Evolutionary conservation across 176 grass and related monocot species (phyloP).

Genomic region (Elymus sibiricus): DNA sequence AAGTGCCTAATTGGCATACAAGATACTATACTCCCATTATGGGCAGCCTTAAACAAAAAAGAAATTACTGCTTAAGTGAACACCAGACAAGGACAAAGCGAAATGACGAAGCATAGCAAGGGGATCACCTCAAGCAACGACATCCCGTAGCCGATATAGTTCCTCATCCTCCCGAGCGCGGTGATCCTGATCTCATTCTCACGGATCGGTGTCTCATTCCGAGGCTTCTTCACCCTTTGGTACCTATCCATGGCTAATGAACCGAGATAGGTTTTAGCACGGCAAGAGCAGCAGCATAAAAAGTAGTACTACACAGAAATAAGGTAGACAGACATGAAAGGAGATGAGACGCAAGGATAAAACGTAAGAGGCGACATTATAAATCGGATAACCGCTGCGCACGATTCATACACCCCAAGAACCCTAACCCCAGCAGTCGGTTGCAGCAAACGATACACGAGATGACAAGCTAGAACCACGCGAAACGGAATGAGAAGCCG

Average conservation of each 20-base stretch:
- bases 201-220: constrained; percentile 38
- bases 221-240: constrained; percentile 58
- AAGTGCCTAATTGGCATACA: too few species aligned
- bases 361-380: neutral
- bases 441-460: neutral
- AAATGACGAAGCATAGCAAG: neutral
- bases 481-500: neutral
- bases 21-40: too few species aligned
- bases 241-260: constrained; percentile 53
- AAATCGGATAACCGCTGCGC: neutral
- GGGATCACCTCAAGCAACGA: constrained; percentile 46
- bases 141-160: constrained; percentile 60
- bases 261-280: neutral
- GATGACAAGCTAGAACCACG: neutral
- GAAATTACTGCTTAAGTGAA: neutral
- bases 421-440: neutral
- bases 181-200: constrained; percentile 68
- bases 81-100: neutral
- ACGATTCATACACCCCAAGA: neutral
- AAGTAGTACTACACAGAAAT: neutral
- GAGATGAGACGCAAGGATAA: neutral
- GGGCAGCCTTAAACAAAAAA: too few species aligned
- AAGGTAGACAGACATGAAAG: neutral
- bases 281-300: neutral
- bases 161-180: constrained; percentile 56